Evolutionary conservation across 2,329 filamentous ascomycete species (phyloP).

Genomic region (Epichloe sibirici): DNA sequence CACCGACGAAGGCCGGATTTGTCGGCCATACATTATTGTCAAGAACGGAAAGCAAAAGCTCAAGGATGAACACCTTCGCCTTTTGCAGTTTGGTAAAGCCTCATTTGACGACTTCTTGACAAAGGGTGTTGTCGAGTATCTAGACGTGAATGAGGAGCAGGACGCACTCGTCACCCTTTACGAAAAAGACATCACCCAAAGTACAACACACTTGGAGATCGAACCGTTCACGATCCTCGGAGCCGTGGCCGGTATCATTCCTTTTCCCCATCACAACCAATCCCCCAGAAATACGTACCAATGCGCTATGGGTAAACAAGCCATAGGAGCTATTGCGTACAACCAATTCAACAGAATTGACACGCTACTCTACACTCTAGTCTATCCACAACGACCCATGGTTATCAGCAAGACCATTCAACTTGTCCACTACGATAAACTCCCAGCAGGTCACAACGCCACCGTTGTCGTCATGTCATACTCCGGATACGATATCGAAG

Average conservation of each 20-base stretch:
- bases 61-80: slow-evolving; percentile 62
- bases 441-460: slow-evolving; percentile 92
- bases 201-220: slow-evolving; percentile 90
- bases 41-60: slow-evolving; percentile 78
- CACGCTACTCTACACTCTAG: slow-evolving; percentile 88
- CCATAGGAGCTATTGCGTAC: slow-evolving; percentile 93
- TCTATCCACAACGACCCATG: slow-evolving; percentile 95
- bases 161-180: slow-evolving; percentile 88
- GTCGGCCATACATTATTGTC: slow-evolving; percentile 88
- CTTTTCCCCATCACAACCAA: slow-evolving; percentile 97
- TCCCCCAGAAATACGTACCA: slow-evolving; percentile 98
- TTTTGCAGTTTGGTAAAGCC: slow-evolving; percentile 70
- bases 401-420: slow-evolving; percentile 96
- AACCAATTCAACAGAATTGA: slow-evolving; percentile 98
- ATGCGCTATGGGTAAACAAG: slow-evolving; percentile 99
- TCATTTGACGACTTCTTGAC: slow-evolving; percentile 91
- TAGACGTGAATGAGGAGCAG: slow-evolving; percentile 97
- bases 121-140: slow-evolving; percentile 83
- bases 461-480: slow-evolving; percentile 99
- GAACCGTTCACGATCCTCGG: slow-evolving; percentile 95
- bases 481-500: slow-evolving; percentile 98
- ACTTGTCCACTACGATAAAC: slow-evolving; percentile 90
- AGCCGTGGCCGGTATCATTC: slow-evolving; percentile 89
- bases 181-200: slow-evolving; percentile 68
- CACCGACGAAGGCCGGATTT: slow-evolving; percentile 93